Base-by-base conservation (phyloP, 2,329 filamentous ascomycete species). In the Cercospora nicotianae region DNA sequence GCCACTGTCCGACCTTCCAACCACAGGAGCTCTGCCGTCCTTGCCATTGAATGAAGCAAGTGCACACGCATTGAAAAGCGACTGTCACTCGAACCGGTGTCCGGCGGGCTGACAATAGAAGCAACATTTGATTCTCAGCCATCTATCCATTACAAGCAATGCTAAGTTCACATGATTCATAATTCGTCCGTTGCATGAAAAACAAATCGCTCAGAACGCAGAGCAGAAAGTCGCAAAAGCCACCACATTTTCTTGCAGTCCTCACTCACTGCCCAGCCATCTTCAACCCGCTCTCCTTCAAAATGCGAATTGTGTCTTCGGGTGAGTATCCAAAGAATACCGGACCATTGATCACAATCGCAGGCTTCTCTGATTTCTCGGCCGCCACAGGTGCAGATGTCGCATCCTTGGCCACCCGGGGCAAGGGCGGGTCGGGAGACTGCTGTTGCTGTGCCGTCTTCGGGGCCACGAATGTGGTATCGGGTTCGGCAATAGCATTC, bases 271-370 rank as follows among this genome's bases (percentile, higher is more conserved):
- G 55, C 30, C 60, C 18, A 66, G 28, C 20, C 31, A 60, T 48
- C 53, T 69, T 67, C 58, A 69, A 28, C 20, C 75, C 75, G 53
- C 66, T 74, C 59, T 75, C 74, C 72, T 91, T 89, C 83, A 96
- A 86, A 62, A 96, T 85, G 64, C 87, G 84, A 26, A 92, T 86
- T n/a, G 92, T 91, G 77, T 96, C 90, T 68, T 96, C 92, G 69
- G 93, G 87, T 9, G 90, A 89, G 75, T 97, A 97, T 0, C 94
- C 94, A 74, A 98, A 92, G 76, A 97, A 97, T 0, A 97, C 93
- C 0, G 94, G 94, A 0, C 94, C 94, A 8, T 92, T 96, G 76
- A 97, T 97, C 0, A 96, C 84, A 87, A 97, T 91, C 73, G 91
- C 90, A 9, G 91, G 87, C 9, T 64, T 26, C 39, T 28, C 33